A percentile compares a stretch with the other conserved stretches of the same genome.
These are phyloP conservation scores for Tylopilus intermedius DNA, from an alignment of 768 basidiomycete species.

Conservation along the genomic window DNA sequence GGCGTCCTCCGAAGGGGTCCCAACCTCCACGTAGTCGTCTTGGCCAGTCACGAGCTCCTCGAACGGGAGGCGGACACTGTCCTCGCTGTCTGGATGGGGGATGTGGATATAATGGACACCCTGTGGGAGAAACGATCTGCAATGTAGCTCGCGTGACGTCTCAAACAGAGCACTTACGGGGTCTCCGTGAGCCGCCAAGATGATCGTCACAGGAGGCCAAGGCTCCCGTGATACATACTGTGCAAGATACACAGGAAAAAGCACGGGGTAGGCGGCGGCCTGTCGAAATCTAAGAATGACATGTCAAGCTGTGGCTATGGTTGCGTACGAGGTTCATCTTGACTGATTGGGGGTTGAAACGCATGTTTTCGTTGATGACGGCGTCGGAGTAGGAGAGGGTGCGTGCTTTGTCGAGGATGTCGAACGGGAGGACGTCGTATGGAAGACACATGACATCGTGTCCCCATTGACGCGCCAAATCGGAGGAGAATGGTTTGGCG, in stretches of 20 bases:
- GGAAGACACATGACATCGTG: slow-evolving; percentile 52
- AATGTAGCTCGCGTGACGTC: neutral
- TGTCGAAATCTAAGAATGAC: slow-evolving; percentile 21
- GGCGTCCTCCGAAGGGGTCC: slow-evolving; percentile 10
- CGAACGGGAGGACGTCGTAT: slow-evolving; percentile 51
- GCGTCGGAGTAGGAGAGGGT: slow-evolving; percentile 35
- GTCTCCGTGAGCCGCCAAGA: slow-evolving; percentile 25
- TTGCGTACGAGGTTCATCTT: slow-evolving; percentile 42
- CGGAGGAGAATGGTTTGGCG: slow-evolving; percentile 45
- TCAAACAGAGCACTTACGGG: slow-evolving; percentile 16
- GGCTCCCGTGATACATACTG: slow-evolving; percentile 38
- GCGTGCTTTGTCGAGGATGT: slow-evolving; percentile 36
- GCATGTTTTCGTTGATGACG: slow-evolving; percentile 34
- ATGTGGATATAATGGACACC: slow-evolving; percentile 28
- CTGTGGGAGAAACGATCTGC: slow-evolving; percentile 7
- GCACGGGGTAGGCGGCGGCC: slow-evolving; percentile 58
- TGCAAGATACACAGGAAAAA: slow-evolving; percentile 59
- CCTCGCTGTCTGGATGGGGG: slow-evolving; percentile 14
- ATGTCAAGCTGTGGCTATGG: neutral
- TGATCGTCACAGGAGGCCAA: slow-evolving; percentile 27
- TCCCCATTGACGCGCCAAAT: slow-evolving; percentile 44
- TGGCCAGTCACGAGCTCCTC: slow-evolving; percentile 19
- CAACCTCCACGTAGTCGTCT: slow-evolving; percentile 22
- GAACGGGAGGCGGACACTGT: slow-evolving; percentile 19
- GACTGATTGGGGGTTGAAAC: slow-evolving; percentile 41